Evolutionary conservation across 1,139 yeast species (phyloP).

Genomic region (Geotrichum phurueaensis): DNA sequence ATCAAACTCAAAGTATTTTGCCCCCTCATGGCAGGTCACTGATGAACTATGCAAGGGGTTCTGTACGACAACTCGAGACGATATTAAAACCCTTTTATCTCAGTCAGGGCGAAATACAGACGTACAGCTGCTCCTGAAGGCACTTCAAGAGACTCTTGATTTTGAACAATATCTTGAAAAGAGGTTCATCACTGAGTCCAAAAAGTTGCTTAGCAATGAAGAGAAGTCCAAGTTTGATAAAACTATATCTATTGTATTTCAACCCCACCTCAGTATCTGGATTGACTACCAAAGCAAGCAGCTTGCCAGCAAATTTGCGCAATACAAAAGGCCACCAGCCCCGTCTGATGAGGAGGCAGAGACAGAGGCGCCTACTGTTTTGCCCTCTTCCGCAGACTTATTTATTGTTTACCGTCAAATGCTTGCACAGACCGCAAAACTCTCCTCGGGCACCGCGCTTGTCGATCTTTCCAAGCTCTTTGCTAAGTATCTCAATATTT

Average conservation of each 20-base stretch:
- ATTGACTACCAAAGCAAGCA: slow-evolving; percentile 73
- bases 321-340: slow-evolving; percentile 29
- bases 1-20: slow-evolving; percentile 52
- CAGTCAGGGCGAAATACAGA: slow-evolving; percentile 38
- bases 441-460: slow-evolving; percentile 65
- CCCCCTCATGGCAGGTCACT: slow-evolving; percentile 65
- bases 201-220: slow-evolving; percentile 15
- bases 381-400: slow-evolving; percentile 80
- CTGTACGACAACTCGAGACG: slow-evolving; percentile 64
- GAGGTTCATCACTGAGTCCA: slow-evolving; percentile 40
- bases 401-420: slow-evolving; percentile 71
- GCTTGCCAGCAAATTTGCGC: slow-evolving; percentile 53
- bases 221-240: slow-evolving; percentile 34
- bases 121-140: slow-evolving; percentile 54
- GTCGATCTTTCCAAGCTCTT: slow-evolving; percentile 60
- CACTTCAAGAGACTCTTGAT: slow-evolving; percentile 61
- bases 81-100: slow-evolving; percentile 47
- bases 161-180: slow-evolving; percentile 71
- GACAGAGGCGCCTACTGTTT: slow-evolving; percentile 49
- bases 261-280: slow-evolving; percentile 81
- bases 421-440: slow-evolving; percentile 66
- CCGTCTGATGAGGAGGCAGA: slow-evolving; percentile 37
- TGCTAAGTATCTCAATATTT: slow-evolving; percentile 59
- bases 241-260: slow-evolving; percentile 67
- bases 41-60: slow-evolving; percentile 55